Evolutionary conservation across 1,139 yeast species (phyloP), one percentile per base, ranked within the genome.

Genomic region (Hyphopichia buzzinii): DNA sequence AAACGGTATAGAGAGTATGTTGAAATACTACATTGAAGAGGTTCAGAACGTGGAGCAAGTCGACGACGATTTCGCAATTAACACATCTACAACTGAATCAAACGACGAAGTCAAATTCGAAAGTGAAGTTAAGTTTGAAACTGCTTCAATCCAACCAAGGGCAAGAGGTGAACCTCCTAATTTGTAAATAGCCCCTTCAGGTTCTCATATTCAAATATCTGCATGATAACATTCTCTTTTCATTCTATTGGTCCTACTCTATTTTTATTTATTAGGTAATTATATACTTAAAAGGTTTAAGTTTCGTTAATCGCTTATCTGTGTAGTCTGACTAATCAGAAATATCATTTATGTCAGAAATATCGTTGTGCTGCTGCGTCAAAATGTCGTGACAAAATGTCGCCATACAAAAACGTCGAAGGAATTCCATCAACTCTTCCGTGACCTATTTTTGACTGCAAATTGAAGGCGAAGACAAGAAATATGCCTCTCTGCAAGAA

Each of bases 1-100:
- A 50, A 80, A 81, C 49, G 94, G 94, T 21, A 84, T 84, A 42
- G 92, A 84, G 55, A 80, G 86, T 35, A 84, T 84, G 94, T 63
- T 84, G 57, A 84, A 79, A 56, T 81, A 81, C 59, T 84, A 84
- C 57, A 84, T 84, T 31, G 94, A 84, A 51, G 94, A 84, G 54
- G 90, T 84, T 8, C 73, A 77, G 42, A 64, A 72, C 17, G 94
- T 84, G 8, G 77, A 76, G 43, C 89, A 83, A 40, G 68, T 81
- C 10, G 74, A 68, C 16, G 75, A 67, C 21, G 58, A 44, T 2
- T 49, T 38, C 8, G 43, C 40, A 4, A 42, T 31, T 7, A 39
- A 41, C 17, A 38, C 44, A 8, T 19, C 39, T 13, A 29, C 39
- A 10, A 33, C 33, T 2, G 81, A 76, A 39, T 67, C 67, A n/a